Percentiles rank a stretch among this genome's conserved stretches.
Evolutionary conservation across 148 eudicot species (phyloP).

Genomic region (Dianthus caryophyllus): DNA sequence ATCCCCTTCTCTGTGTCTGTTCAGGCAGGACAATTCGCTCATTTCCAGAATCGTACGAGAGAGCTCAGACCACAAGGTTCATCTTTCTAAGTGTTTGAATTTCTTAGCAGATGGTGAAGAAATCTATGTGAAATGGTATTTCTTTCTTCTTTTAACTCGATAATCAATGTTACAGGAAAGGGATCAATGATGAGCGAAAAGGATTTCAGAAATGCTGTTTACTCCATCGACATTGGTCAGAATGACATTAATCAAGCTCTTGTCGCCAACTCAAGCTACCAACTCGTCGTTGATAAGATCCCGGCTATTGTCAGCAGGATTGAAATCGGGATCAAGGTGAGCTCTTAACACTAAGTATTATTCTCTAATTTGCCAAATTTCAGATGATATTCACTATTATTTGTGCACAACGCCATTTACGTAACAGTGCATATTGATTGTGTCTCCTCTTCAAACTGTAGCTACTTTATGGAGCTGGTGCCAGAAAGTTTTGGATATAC

Average conservation of each 20-base stretch:
- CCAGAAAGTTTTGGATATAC: constrained; percentile 39
- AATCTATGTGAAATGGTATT: not conserved
- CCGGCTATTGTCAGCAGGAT: constrained; percentile 28
- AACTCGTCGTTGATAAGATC: constrained; percentile 17
- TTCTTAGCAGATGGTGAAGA: not conserved
- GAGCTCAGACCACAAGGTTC: constrained; percentile 30
- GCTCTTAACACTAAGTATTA: not conserved
- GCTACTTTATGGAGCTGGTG: constrained; percentile 29
- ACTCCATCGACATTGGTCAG: constrained; percentile 32
- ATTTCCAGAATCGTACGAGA: constrained; percentile 32
- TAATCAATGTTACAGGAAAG: constrained; percentile 13
- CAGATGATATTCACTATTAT: no score
- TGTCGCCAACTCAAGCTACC: constrained; percentile 22
- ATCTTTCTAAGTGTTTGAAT: not conserved
- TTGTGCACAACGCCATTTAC: no score
- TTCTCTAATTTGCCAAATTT: no score
- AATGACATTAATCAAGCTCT: constrained; percentile 24
- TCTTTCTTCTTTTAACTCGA: not conserved
- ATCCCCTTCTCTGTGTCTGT: constrained; percentile 24
- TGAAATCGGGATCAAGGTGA: constrained; percentile 27
- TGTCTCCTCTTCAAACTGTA: constrained; percentile 2
- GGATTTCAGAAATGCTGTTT: constrained; percentile 28
- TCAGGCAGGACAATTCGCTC: constrained; percentile 31
- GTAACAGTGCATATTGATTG: no score
- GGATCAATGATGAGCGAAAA: constrained; percentile 31